Base-by-base conservation (phyloP, 2,329 filamentous ascomycete genomes). In the Pyrenochaeta sp. region DNA sequence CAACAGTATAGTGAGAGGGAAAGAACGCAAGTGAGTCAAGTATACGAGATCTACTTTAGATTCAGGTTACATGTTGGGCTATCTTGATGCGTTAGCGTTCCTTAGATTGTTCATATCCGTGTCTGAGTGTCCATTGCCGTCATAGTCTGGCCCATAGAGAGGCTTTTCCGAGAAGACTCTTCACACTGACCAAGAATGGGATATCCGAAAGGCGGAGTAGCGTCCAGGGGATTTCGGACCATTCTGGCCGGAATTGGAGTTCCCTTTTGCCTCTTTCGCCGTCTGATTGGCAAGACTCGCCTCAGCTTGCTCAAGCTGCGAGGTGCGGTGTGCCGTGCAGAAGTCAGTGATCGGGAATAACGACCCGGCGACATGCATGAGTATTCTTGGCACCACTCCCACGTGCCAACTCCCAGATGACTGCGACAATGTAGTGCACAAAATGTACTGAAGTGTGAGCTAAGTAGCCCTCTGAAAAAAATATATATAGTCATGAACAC, bases 111-210 rank as follows among this genome's bases (percentile, higher is more conserved):
- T 42, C 45, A 54, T 58, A 63, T 60, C 56, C 54, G 63, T 47
- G 56, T 41, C 50, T 54, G 53, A 46, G 20, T 49, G 32, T 35
- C 6, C 44, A 37, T 62, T 56, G 54, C 51, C 62, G 62, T 69
- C 53, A 58, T 64, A 58, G 46, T 45, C 15, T 55, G 35, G 54
- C 42, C 37, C 43, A 54, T 51, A 54, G 51, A 59, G 50, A 45
- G 23, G 58, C 66, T 71, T 72, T 72, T 71, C 68, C 68, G 69
- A 55, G 62, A 65, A 66, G 60, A 65, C 51, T 65, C 60, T 63
- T 49, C 51, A 47, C 35, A 6, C 51, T 44, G 54, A 63, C 43
- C n/a, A 52, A 51, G 47, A 50, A 50, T 27, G 45, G 37, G 36
- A 49, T 61, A 65, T 62, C 66, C 67, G 62, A 63, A 57, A 54